phyloP scores from a whole-genome alignment of 106 monocot genomes.

The Phalaenopsis aphrodite region DNA sequence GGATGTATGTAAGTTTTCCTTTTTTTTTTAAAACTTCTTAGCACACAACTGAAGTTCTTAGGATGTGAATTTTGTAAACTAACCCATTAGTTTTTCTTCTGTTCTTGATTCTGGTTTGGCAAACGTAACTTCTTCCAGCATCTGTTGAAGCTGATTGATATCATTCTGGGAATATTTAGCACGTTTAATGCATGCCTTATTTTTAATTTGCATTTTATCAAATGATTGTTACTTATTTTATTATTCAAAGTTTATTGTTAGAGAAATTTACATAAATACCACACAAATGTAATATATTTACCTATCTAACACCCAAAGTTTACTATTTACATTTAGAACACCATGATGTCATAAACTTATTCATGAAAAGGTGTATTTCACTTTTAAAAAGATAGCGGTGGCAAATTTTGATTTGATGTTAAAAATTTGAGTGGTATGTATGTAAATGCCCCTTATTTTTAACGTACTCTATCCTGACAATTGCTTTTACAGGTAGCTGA shows the following conservation, averaged over 20 bases:
- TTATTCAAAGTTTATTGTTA: too few relatives aligned
- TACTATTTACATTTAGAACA: too few relatives aligned
- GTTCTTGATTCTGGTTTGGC: not conserved
- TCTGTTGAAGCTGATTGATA: not conserved
- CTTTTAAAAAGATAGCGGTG: too few relatives aligned
- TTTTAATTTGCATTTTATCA: too few relatives aligned
- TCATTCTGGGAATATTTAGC: not conserved
- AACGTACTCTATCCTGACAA: not conserved
- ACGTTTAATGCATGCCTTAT: not conserved
- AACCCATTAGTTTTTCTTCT: not conserved
- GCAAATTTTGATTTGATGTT: too few relatives aligned
- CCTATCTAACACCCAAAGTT: too few relatives aligned
- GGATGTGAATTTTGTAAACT: not conserved
- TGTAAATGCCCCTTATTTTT: not conserved
- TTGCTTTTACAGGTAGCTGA: slow-evolving; percentile 68
- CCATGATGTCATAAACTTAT: too few relatives aligned
- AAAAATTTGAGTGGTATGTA: too few relatives aligned
- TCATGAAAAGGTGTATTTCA: too few relatives aligned
- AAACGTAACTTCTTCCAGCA: not conserved
- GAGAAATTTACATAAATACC: too few relatives aligned
- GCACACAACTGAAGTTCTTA: not conserved
- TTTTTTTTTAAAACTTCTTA: not conserved
- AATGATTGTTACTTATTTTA: too few relatives aligned
- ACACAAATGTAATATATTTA: too few relatives aligned
- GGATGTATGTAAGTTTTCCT: not conserved